Evolutionary conservation across 225 moss, liverwort and hornwort genomes (phyloP).

Genomic region (Rhytidiadelphus loreus): DNA sequence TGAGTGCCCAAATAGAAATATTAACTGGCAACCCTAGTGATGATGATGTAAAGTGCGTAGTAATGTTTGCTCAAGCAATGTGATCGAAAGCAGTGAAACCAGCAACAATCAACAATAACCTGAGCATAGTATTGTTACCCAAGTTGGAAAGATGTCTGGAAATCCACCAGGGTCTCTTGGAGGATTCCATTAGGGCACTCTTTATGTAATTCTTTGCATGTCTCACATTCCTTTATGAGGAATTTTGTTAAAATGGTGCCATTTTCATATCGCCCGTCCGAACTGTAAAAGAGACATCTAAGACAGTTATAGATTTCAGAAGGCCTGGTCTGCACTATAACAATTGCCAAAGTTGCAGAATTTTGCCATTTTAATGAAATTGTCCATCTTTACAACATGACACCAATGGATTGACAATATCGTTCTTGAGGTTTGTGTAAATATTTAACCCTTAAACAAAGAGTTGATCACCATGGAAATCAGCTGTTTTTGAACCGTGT

Average conservation of each 20-base stretch:
- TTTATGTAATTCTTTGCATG: not conserved
- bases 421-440: too few relatives aligned
- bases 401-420: not conserved
- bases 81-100: not conserved
- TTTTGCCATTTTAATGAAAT: too few relatives aligned
- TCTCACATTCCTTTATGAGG: not conserved
- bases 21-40: not conserved
- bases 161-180: not conserved
- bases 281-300: too few relatives aligned
- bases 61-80: not conserved
- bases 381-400: not conserved
- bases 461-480: too few relatives aligned
- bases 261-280: too few relatives aligned
- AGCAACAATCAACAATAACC: not conserved
- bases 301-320: too few relatives aligned
- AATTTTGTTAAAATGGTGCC: too few relatives aligned
- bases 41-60: too few relatives aligned
- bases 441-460: too few relatives aligned
- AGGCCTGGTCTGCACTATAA: too few relatives aligned
- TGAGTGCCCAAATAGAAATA: not conserved
- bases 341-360: too few relatives aligned
- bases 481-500: too few relatives aligned
- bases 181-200: not conserved
- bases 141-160: not conserved
- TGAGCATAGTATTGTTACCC: not conserved